Conservation (phyloP, 1,284 basidiomycete genomes). For the Heterobasidion parviporum region DNA sequence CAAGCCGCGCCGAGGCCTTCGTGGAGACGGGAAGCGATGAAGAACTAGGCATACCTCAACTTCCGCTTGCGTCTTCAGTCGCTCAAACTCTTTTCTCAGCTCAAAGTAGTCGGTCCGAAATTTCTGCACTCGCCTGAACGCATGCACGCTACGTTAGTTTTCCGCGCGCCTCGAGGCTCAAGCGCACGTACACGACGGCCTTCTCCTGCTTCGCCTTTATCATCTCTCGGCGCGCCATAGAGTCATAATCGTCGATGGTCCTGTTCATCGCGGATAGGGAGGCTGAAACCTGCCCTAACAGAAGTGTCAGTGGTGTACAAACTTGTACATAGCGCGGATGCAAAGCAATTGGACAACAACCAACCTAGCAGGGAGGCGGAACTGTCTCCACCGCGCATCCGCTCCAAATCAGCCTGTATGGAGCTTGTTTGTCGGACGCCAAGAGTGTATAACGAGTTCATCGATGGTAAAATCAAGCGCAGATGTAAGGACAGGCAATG, state of each 20-base stretch:
- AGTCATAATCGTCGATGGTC: slow-evolving; percentile 93
- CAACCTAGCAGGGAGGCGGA: slow-evolving; percentile 78
- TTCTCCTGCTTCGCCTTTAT: slow-evolving; percentile 93
- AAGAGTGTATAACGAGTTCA: slow-evolving; percentile 93
- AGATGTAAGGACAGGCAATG: background rate
- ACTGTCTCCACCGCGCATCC: slow-evolving; percentile 70
- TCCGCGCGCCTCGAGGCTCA: too few species aligned
- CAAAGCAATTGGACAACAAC: slow-evolving; percentile 19
- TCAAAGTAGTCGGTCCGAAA: slow-evolving; percentile 72
- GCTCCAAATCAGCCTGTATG: slow-evolving; percentile 79
- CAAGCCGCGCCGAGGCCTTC: background rate
- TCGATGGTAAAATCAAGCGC: slow-evolving; percentile 23
- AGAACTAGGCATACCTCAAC: slow-evolving; percentile 27
- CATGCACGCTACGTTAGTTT: background rate
- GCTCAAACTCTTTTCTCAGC: slow-evolving; percentile 64
- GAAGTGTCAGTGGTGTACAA: background rate
- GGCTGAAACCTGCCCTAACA: slow-evolving; percentile 88
- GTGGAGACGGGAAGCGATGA: background rate
- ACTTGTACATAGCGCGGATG: background rate
- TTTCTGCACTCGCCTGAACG: slow-evolving; percentile 70
- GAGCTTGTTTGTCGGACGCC: slow-evolving; percentile 88
- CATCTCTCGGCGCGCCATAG: slow-evolving; percentile 91
- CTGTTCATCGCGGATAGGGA: slow-evolving; percentile 87
- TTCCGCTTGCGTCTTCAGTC: slow-evolving; percentile 34
- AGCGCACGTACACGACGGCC: slow-evolving; percentile 69